Conservation (phyloP, 352 stramenopile genomes). For the Pythium grandisporangium region DNA sequence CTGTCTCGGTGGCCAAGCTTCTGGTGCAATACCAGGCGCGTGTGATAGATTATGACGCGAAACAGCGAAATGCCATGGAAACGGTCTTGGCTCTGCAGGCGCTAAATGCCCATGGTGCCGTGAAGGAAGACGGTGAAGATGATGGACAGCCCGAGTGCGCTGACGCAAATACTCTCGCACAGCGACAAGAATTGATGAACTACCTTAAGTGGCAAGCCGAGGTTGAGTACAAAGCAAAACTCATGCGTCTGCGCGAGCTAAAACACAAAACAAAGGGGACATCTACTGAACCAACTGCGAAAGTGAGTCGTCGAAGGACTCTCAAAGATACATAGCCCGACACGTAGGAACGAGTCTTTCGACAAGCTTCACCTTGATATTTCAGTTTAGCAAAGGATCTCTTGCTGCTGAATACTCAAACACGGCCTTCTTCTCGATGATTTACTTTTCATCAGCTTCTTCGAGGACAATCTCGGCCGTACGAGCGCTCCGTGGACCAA, state of each 20-base stretch:
- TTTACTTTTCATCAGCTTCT: slow-evolving; percentile 10
- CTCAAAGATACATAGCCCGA: too few species aligned
- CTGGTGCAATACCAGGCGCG: slow-evolving; percentile 46
- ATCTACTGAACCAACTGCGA: not conserved
- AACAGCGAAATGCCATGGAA: slow-evolving; percentile 44
- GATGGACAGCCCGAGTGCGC: slow-evolving; percentile 4
- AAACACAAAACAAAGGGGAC: slow-evolving; percentile 20
- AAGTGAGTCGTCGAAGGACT: slow-evolving; percentile 1
- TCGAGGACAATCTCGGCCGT: slow-evolving; percentile 6
- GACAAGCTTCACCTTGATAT: too few species aligned
- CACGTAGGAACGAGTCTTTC: too few species aligned
- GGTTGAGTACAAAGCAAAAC: slow-evolving; percentile 44
- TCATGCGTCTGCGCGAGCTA: slow-evolving; percentile 26
- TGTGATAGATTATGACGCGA: slow-evolving; percentile 53
- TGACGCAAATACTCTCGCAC: not conserved
- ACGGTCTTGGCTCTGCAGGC: slow-evolving; percentile 11
- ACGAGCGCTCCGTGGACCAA: slow-evolving; percentile 3
- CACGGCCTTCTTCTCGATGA: too few species aligned
- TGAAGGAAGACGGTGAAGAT: too few species aligned
- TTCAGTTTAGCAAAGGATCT: too few species aligned
- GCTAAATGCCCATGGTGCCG: too few species aligned
- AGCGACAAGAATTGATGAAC: slow-evolving; percentile 21
- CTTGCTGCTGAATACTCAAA: not conserved
- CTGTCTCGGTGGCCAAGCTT: slow-evolving; percentile 50
- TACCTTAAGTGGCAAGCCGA: slow-evolving; percentile 35